These are phyloP conservation scores for Helianthus annuus DNA, from an alignment of 129 eudicot genomes.

Conservation along the genomic window HanXRQr2.0-SUNRISE NC_035440.2:16962203-16962702, in stretches of 20 bases:
- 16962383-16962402: no score
- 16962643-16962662: conserved; percentile 36
- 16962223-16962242: no score
- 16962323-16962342: no score
- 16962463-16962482: conserved; percentile 50
- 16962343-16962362: no score
- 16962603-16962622: conserved; percentile 51
- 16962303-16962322: no score
- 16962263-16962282: no score
- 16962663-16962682: conserved; percentile 4
- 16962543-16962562: conserved; percentile 50
- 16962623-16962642: background rate
- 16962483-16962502: conserved; percentile 56
- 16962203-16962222: no score
- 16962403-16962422: no score
- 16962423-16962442: no score
- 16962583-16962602: conserved; percentile 53
- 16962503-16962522: conserved; percentile 66
- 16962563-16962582: conserved; percentile 58
- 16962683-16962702: conserved; percentile 19
- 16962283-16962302: no score
- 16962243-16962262: no score
- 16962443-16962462: background rate
- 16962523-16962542: conserved; percentile 57
- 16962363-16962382: no score